Percentiles rank a stretch among this genome's conserved stretches.
These are phyloP conservation scores for Zoysia pacifica DNA, from an alignment of 176 grass and related monocot genomes.

Conservation along the genomic window DNA sequence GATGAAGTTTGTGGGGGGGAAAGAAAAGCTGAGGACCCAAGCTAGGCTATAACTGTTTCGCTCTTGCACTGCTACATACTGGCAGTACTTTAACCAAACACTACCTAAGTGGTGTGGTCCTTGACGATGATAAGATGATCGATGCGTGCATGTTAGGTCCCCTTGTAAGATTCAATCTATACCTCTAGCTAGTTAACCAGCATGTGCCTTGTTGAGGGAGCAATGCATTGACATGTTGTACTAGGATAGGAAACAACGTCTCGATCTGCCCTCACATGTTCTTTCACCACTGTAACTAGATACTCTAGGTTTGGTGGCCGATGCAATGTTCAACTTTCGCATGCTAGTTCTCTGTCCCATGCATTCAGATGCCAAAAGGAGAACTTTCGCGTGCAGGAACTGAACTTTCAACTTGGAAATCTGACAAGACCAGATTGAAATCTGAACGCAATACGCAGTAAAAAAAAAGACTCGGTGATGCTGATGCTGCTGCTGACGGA, in stretches of 20 bases:
- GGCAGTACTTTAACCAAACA: not conserved
- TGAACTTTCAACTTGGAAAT: not conserved
- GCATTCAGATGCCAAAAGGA: not conserved
- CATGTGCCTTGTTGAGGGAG: conserved; percentile 36
- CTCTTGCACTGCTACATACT: not conserved
- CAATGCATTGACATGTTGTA: not conserved
- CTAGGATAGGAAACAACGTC: not conserved
- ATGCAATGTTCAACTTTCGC: not conserved
- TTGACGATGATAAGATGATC: conserved; percentile 14
- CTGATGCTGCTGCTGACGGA: not conserved
- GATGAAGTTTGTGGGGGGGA: not conserved
- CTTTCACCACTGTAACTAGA: not conserved
- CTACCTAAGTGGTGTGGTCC: conserved; percentile 14
- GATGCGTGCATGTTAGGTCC: conserved; percentile 18
- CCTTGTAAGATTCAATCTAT: conserved; percentile 10
- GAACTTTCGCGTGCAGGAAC: not conserved
- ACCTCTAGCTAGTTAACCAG: conserved; percentile 15
- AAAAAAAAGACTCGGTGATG: not conserved
- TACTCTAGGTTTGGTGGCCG: not conserved
- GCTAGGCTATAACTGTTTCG: conserved; percentile 14
- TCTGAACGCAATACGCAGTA: not conserved
- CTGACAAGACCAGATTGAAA: not conserved
- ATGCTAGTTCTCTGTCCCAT: not conserved
- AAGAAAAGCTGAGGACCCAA: not conserved
- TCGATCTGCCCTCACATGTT: not conserved